These are phyloP conservation scores for Pichia norvegensis DNA, from an alignment of 1,139 yeast species.

Conservation along the genomic window DNA sequence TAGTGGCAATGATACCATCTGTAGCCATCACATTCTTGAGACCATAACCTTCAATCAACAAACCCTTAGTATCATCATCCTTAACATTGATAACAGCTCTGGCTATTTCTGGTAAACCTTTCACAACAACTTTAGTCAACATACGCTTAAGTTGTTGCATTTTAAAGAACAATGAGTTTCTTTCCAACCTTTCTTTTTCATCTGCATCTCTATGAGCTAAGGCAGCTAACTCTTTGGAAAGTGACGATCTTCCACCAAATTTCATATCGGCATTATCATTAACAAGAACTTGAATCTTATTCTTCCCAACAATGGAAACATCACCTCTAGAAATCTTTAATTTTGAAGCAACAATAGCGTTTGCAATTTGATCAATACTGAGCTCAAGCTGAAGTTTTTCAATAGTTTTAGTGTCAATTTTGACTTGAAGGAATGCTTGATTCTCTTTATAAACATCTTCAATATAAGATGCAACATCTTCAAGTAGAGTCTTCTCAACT, in stretches of 20 bases:
- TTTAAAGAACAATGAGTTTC: constrained; percentile 57
- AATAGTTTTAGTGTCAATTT: constrained; percentile 76
- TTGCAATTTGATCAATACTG: constrained; percentile 76
- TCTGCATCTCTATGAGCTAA: constrained; percentile 33
- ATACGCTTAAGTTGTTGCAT: constrained; percentile 85
- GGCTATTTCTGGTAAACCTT: constrained; percentile 84
- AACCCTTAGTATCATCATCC: constrained; percentile 79
- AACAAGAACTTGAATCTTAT: constrained; percentile 71
- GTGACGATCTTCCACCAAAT: constrained; percentile 31
- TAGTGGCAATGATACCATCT: constrained; percentile 88
- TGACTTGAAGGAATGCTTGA: constrained; percentile 71
- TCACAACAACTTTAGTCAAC: constrained; percentile 80
- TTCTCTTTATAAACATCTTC: constrained; percentile 89
- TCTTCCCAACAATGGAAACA: constrained; percentile 60
- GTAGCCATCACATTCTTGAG: constrained; percentile 94
- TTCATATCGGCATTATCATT: constrained; percentile 41
- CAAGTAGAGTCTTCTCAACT: constrained; percentile 81
- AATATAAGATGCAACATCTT: constrained; percentile 80
- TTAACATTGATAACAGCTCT: constrained; percentile 94
- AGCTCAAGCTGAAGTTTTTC: constrained; percentile 86
- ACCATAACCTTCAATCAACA: constrained; percentile 97
- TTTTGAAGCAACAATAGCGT: constrained; percentile 76
- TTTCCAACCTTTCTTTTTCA: constrained; percentile 28
- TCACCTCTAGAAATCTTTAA: constrained; percentile 72
- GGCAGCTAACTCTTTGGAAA: constrained; percentile 37